Base-by-base conservation (phyloP, 2,329 filamentous ascomycete species). In the Passalora sequoiae region DNA sequence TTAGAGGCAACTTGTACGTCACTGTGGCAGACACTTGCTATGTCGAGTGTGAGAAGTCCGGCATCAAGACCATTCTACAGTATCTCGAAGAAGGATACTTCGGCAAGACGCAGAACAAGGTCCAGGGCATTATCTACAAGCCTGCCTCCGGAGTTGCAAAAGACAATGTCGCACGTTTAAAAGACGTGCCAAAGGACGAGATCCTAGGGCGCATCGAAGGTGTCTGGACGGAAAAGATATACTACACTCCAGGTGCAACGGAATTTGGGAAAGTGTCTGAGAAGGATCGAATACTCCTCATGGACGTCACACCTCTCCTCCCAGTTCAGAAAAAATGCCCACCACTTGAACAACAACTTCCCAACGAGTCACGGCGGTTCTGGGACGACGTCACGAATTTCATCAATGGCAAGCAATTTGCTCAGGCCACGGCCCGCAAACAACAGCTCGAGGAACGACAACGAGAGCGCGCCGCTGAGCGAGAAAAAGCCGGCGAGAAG, bases 71-170 rank as follows among this genome's bases (percentile, higher is more conserved):
- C 13, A 95, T 98, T 51, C 69, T 98, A 35, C 83, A 94, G 59
- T 98, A 98, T 64, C 72, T 89, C 43, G 91, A 97, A 60, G 91
- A 97, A 58, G 89, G 89, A 38, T 98, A 92, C 89, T 75, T 97
- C 21, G 87, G 89, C 35, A 86, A 87, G 54, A 80, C 87, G 15
- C 91, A 94, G 57, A 95, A 97, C 67, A 89, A 84, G 61, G 84
- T 98, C 25, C 81, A 94, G 49, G 92, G 92, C 13, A 80, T 96
- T 42, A 76, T 97, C 43, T 98, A 95, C 75, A 83, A 78, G 38
- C 60, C 58, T 30, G 95, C 95, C 56, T 85, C 95, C 59, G 24
- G 24, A 6, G 85, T 89, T 0, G 80, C 86, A 16, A 91, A 89
- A 45, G 91, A 97, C 64, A 79, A 78, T 62, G 87, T 83, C 65